phyloP scores from a whole-genome alignment of 208 protist species.

The Trypanosoma avium region DNA sequence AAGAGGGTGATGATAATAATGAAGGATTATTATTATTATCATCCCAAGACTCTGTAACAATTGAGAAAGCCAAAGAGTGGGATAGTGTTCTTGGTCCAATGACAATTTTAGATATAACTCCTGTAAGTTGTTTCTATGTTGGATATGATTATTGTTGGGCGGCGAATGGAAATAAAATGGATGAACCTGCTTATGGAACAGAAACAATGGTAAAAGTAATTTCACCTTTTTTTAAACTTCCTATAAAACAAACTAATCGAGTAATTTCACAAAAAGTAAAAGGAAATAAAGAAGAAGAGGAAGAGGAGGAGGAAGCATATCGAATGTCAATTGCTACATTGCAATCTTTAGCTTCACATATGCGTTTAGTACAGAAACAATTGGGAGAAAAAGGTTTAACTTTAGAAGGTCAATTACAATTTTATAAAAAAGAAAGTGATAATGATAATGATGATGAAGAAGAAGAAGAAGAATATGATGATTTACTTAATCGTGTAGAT shows the following conservation, averaged over 20 bases:
- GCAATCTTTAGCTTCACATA: conserved; percentile 18
- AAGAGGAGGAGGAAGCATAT: background rate
- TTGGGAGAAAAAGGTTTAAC: conserved; percentile 13
- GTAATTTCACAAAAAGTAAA: background rate
- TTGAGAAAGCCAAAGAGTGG: conserved; percentile 19
- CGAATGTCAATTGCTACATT: conserved; percentile 13
- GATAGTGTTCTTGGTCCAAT: conserved; percentile 8
- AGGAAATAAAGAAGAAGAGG: background rate
- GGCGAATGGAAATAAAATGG: background rate
- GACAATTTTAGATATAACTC: conserved; percentile 10
- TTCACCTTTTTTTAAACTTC: conserved; percentile 11
- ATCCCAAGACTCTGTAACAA: background rate
- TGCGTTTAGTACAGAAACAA: conserved; percentile 7
- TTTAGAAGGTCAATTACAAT: background rate
- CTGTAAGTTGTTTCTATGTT: conserved; percentile 12
- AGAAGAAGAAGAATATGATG: background rate
- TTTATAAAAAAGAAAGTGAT: background rate
- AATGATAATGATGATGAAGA: background rate
- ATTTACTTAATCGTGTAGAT: background rate
- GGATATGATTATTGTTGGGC: background rate
- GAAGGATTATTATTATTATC: background rate
- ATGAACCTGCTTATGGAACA: background rate
- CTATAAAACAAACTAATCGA: background rate
- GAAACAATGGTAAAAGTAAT: conserved; percentile 23
- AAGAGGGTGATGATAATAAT: background rate